Evolutionary conservation across 1,139 yeast species (phyloP), one percentile per base, ranked within the genome.

Genomic region (Magnusiomyces ingens): DNA sequence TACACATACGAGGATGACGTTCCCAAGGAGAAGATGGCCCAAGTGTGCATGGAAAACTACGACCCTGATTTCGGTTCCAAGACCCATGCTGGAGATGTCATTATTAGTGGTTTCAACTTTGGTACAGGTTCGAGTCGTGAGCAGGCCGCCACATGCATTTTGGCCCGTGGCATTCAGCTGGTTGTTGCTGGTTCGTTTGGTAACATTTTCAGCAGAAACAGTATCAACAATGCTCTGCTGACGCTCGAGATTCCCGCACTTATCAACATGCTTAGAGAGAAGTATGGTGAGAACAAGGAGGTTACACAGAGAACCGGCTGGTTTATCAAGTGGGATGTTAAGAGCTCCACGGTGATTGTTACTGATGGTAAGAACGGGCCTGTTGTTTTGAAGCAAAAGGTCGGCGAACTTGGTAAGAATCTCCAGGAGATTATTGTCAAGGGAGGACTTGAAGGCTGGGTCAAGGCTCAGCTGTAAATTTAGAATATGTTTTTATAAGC

Each of bases 51-150:
- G 99, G 99, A 93, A 72, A 93, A 93, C 74, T 93, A 94, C 71
- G 99, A 93, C 70, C 70, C 87, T 18, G 95, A 91, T 61, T 93
- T 93, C 70, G 82, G 85, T 54, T 60, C 72, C 49, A 90, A 89
- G 75, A 88, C 95, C 44, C 76, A 82, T 60, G 79, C 95, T 6
- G 89, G 95, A 54, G 99, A 93, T 69, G 90, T 93, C 60, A 81
- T 93, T 55, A 80, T 93, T 52, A 82, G 93, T 55, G 99, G 99
- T 19, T 94, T 75, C 76, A 94, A 94, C 69, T 93, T 93, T 67
- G 99, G 99, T 62, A 91, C 98, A 18, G 99, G 99, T 47, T 90
- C 98, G 4, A 89, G 96, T n/a, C 84, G 99, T 73, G 99, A 93
- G 70, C 99, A 93, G 73, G 99, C 99, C 1, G 99, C 99, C 42